Evolutionary conservation across 805 yeast genomes (phyloP).

Genomic region (Metschnikowia lochheadii): DNA sequence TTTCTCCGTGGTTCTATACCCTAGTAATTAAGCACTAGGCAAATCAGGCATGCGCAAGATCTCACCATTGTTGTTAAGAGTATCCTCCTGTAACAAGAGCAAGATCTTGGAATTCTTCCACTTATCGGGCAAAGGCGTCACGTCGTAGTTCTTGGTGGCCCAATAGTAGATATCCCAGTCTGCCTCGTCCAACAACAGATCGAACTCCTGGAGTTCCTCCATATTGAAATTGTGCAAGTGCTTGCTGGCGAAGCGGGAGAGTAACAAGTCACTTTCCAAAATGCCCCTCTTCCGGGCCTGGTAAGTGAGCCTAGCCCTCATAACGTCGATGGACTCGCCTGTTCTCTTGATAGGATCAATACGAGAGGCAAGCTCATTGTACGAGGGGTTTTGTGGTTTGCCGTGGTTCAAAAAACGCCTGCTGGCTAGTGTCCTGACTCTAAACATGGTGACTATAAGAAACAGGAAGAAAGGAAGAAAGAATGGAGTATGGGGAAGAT

Average conservation of each 20-base stretch:
- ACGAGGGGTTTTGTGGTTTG: constrained; percentile 35
- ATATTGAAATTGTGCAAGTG: constrained; percentile 55
- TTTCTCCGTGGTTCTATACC: neutral
- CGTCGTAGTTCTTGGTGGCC: constrained; percentile 82
- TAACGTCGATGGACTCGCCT: constrained; percentile 67
- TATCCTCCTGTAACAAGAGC: constrained; percentile 61
- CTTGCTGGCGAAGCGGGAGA: constrained; percentile 80
- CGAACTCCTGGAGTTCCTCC: constrained; percentile 80
- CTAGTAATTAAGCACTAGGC: constrained; percentile 7
- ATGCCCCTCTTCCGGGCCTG: constrained; percentile 95
- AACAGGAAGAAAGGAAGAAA: neutral
- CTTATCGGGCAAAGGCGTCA: constrained; percentile 81
- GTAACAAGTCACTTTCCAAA: constrained; percentile 81
- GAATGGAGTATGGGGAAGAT: neutral
- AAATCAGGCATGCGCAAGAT: constrained; percentile 81
- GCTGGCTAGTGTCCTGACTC: constrained; percentile 1
- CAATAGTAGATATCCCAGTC: constrained; percentile 99
- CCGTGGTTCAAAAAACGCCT: constrained; percentile 33
- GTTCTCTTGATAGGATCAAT: constrained; percentile 76
- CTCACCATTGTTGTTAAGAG: constrained; percentile 66
- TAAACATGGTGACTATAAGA: neutral
- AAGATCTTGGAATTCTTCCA: constrained; percentile 73
- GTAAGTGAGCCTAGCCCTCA: constrained; percentile 83
- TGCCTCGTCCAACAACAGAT: constrained; percentile 79
- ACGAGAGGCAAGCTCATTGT: constrained; percentile 50